Base-by-base conservation (phyloP, 306 rosid species). In the Clitoria ternatea region DNA sequence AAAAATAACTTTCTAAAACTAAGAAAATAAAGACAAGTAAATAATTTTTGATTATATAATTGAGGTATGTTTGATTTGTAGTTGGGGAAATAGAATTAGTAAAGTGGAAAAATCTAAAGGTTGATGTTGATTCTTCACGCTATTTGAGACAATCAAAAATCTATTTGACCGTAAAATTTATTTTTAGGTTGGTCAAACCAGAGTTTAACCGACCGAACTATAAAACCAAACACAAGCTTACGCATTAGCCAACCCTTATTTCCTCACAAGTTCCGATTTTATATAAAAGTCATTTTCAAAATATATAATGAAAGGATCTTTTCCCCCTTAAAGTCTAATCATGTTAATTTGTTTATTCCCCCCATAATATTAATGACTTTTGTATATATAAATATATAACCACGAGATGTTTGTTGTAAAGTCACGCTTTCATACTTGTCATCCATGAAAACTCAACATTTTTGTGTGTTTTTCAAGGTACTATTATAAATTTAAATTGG, bases 371-470 rank as follows among this genome's bases (percentile, higher is more conserved):
- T n/a, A 71, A 64, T 76, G 50, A 44, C 60, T 63, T n/a, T 57
- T 72, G 53, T 77, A n/a, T 67, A 17, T 49, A 20, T 29, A 29
- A 29, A 5, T 74, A n/a, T 62, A 37, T 53, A 67, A 35, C 37
- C 52, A 52, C 77, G 30, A 67, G 73, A 72, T 61, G 14, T 35
- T 69, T 45, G 57, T 65, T 53, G 54, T 64, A 20, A 72, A 67
- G 79, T 76, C 81, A 81, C 45, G 66, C 30, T 80, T 80, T 70
- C 80, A 69, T 64, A 70, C 72, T 70, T 64, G 75, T 49, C 66
- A 44, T 36, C 12, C 56, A 60, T 49, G 27, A 69, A 69, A 79
- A 62, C 47, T 48, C 57, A 20, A 11, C 39, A 60, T 49, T 29
- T 67, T 43, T 77, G 62, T 77, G 62, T 47, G 50, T 19, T 43